A percentile compares a stretch with the other conserved stretches of the same genome.
Conservation (phyloP, 2,329 filamentous ascomycete genomes). For the Penicillium freii region DNA sequence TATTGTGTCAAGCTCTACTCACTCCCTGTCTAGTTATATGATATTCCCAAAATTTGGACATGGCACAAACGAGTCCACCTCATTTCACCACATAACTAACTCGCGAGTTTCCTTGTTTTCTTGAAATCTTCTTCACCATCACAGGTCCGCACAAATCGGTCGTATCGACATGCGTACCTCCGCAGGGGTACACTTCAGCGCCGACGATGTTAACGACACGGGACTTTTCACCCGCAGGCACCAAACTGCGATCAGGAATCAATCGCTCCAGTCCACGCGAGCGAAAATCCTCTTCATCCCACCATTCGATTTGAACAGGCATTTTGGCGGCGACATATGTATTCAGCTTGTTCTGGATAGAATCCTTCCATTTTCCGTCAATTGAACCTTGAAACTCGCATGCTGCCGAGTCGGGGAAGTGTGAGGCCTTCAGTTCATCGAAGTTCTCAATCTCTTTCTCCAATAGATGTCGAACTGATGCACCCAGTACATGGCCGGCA, state of each 20-base stretch:
- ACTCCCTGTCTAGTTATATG: background rate
- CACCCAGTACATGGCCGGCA: slow-evolving; percentile 69
- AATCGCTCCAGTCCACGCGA: slow-evolving; percentile 55
- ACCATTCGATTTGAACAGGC: slow-evolving; percentile 65
- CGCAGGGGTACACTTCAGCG: slow-evolving; percentile 69
- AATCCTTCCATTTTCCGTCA: slow-evolving; percentile 59
- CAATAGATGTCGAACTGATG: slow-evolving; percentile 62
- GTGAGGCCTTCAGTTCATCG: slow-evolving; percentile 68
- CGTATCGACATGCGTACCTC: slow-evolving; percentile 67
- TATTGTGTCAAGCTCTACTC: background rate
- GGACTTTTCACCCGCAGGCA: slow-evolving; percentile 55
- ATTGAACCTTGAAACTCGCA: slow-evolving; percentile 69
- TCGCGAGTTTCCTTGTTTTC: slow-evolving; percentile 62
- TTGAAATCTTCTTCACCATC: slow-evolving; percentile 64
- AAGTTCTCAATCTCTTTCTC: slow-evolving; percentile 54
- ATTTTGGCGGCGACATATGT: slow-evolving; percentile 56
- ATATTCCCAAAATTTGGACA: background rate
- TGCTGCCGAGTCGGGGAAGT: slow-evolving; percentile 65
- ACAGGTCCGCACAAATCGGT: slow-evolving; percentile 57
- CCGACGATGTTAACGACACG: slow-evolving; percentile 69
- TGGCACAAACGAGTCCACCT: background rate
- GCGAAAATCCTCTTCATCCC: slow-evolving; percentile 62
- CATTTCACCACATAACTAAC: slow-evolving; percentile 47
- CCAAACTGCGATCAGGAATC: slow-evolving; percentile 50
- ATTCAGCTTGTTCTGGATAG: slow-evolving; percentile 62